Evolutionary conservation across 2,329 filamentous ascomycete species (phyloP).

Genomic region (Bipolaris bicolor): DNA sequence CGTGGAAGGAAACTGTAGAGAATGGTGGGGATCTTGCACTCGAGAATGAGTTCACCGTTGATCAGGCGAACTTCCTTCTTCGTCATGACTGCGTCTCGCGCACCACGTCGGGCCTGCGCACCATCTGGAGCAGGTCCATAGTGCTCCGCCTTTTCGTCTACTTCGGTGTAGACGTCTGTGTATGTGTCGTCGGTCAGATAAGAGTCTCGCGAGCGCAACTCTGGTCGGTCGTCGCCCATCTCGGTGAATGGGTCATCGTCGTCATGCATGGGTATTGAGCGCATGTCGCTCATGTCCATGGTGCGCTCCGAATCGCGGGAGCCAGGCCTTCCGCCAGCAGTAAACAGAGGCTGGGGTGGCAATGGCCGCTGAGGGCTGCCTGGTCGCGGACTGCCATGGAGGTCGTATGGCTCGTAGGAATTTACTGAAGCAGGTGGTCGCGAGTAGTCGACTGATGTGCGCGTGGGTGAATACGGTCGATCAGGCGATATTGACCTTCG

Average conservation of each 20-base stretch:
- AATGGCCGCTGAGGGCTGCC: constrained; percentile 85
- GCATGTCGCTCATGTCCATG: constrained; percentile 71
- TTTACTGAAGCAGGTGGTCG: constrained; percentile 73
- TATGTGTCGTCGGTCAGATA: constrained; percentile 67
- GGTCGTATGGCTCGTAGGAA: constrained; percentile 82
- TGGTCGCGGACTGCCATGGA: constrained; percentile 88
- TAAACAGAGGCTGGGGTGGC: constrained; percentile 86
- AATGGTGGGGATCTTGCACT: constrained; percentile 99
- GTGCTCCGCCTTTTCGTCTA: constrained; percentile 69
- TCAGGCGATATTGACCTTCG: constrained; percentile 57
- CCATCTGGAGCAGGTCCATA: constrained; percentile 88
- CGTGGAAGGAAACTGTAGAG: constrained; percentile 95
- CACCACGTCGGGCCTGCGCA: constrained; percentile 85
- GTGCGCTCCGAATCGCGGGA: constrained; percentile 52
- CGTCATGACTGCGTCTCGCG: constrained; percentile 83
- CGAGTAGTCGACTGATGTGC: constrained; percentile 65
- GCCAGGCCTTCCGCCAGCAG: constrained; percentile 56
- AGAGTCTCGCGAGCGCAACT: constrained; percentile 67
- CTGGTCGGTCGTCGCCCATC: constrained; percentile 61
- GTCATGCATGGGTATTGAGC: constrained; percentile 70
- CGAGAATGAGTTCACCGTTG: constrained; percentile 95
- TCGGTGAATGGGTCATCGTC: constrained; percentile 75
- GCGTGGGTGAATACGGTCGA: constrained; percentile 62
- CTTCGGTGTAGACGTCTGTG: constrained; percentile 56
- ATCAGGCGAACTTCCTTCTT: constrained; percentile 95